A percentile compares a stretch with the other conserved stretches of the same genome.
phyloP scores from a whole-genome alignment of 139 green algal species.

The Gonium pectorale region DNA sequence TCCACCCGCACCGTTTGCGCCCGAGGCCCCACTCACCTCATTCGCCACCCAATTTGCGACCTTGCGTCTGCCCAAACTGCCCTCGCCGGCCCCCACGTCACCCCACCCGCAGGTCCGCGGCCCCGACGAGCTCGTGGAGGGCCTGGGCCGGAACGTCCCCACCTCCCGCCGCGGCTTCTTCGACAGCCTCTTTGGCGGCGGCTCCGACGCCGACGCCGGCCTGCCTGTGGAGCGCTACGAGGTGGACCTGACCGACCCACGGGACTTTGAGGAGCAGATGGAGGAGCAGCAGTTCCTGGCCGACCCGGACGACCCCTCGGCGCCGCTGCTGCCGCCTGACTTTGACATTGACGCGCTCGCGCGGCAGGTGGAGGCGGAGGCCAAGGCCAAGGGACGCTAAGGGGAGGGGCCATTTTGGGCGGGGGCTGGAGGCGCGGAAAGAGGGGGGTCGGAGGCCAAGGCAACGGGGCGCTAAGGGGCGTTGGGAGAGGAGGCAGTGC shows the following conservation, averaged over 20 bases:
- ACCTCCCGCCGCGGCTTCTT: conserved; percentile 13
- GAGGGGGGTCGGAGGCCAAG: no score
- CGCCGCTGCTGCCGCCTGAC: conserved; percentile 46
- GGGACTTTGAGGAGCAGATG: conserved; percentile 51
- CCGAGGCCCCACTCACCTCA: no score
- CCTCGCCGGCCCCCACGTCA: no score
- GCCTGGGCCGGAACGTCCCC: neutral
- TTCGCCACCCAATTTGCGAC: no score
- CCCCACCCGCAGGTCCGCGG: no score
- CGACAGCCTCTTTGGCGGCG: conserved; percentile 5
- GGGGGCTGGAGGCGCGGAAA: no score
- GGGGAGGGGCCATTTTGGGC: no score
- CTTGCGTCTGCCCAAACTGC: no score
- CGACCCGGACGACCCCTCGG: conserved; percentile 54
- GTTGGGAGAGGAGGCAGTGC: no score
- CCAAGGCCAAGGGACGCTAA: neutral
- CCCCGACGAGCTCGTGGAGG: conserved; percentile 41
- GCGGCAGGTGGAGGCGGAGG: conserved; percentile 28
- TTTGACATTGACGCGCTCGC: conserved; percentile 48
- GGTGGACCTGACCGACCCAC: conserved; percentile 50
- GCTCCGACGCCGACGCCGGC: neutral
- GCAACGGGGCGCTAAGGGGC: no score
- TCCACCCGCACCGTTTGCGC: no score
- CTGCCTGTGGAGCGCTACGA: conserved; percentile 10
- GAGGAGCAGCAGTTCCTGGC: conserved; percentile 57